phyloP scores from a whole-genome alignment of 805 yeast genomes.

The Candida gorgasii region DNA sequence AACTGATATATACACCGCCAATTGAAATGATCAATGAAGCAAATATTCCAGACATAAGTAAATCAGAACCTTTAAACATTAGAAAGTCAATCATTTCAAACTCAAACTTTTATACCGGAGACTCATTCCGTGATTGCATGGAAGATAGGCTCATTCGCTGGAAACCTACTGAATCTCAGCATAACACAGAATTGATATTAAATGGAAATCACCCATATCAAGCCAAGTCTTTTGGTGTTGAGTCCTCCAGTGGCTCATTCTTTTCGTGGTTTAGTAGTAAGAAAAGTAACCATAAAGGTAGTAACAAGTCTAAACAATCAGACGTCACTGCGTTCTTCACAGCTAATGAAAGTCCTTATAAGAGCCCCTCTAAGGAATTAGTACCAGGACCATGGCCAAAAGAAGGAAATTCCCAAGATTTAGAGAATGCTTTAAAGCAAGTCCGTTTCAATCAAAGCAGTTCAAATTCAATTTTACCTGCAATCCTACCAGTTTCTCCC shows the following conservation, averaged over 20 bases:
- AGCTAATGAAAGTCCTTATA: slow-evolving; percentile 2
- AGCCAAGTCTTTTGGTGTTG: slow-evolving; percentile 9
- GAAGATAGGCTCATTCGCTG: slow-evolving; percentile 33
- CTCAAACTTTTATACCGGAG: slow-evolving; percentile 1
- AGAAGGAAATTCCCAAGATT: neutral
- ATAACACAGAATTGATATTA: slow-evolving; percentile 25
- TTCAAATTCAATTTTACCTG: slow-evolving; percentile 9
- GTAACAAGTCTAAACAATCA: neutral
- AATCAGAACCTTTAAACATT: neutral
- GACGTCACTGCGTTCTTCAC: slow-evolving; percentile 6
- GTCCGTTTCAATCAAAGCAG: slow-evolving; percentile 10
- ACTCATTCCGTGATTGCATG: slow-evolving; percentile 24
- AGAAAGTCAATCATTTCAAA: slow-evolving; percentile 4
- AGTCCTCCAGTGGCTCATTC: neutral
- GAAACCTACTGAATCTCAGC: slow-evolving; percentile 35
- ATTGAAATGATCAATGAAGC: neutral
- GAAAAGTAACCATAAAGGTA: neutral
- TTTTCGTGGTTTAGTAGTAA: slow-evolving; percentile 7
- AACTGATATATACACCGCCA: slow-evolving; percentile 2
- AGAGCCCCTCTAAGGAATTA: neutral
- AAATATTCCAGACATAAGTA: neutral
- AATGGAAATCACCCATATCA: slow-evolving; percentile 35
- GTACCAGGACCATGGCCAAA: neutral
- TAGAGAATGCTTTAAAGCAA: neutral
- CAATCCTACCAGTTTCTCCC: too few species aligned